A percentile compares a stretch with the other conserved stretches of the same genome.
Evolutionary conservation across 23 red algal species (phyloP).

Genomic region (Chondrus crispus): DNA sequence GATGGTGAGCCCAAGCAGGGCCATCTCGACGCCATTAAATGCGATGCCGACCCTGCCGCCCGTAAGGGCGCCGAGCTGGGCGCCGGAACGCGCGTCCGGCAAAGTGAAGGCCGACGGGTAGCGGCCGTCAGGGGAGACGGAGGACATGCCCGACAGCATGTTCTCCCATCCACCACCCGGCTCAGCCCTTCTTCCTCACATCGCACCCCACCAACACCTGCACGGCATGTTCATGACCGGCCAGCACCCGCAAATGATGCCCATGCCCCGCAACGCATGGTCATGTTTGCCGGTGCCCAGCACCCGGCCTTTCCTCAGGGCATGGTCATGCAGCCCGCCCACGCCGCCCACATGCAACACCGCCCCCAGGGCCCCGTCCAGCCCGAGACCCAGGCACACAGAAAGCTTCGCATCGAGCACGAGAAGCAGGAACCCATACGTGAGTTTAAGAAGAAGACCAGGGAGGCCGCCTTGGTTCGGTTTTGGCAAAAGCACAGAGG

Average conservation of each 20-base stretch:
- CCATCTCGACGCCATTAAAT: conserved; percentile 32
- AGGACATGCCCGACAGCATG: conserved; percentile 55
- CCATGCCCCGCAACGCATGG: conserved; percentile 23
- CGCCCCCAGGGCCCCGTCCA: no score
- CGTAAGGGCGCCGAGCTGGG: conserved; percentile 77
- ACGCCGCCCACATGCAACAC: no score
- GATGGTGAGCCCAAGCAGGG: conserved; percentile 76
- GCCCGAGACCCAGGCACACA: conserved; percentile 2
- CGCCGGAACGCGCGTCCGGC: conserved; percentile 79
- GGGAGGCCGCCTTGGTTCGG: conserved; percentile 82
- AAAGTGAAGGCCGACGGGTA: conserved; percentile 67
- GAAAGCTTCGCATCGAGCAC: conserved; percentile 39
- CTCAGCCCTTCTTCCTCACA: conserved; percentile 27
- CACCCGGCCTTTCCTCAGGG: conserved; percentile 5
- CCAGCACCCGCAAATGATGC: not conserved
- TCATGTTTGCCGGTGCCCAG: conserved; percentile 23
- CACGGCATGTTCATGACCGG: conserved; percentile 27
- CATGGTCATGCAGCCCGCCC: conserved; percentile 27
- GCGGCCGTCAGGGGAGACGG: conserved; percentile 57
- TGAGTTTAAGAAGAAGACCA: conserved; percentile 87
- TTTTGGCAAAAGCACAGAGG: conserved; percentile 84
- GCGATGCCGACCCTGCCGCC: conserved; percentile 91
- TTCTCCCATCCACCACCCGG: conserved; percentile 57
- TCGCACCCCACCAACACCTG: not conserved
- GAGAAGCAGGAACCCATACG: conserved; percentile 74